Base-by-base conservation (phyloP, 352 stramenopile species). In the Globisporangium solare region DNA sequence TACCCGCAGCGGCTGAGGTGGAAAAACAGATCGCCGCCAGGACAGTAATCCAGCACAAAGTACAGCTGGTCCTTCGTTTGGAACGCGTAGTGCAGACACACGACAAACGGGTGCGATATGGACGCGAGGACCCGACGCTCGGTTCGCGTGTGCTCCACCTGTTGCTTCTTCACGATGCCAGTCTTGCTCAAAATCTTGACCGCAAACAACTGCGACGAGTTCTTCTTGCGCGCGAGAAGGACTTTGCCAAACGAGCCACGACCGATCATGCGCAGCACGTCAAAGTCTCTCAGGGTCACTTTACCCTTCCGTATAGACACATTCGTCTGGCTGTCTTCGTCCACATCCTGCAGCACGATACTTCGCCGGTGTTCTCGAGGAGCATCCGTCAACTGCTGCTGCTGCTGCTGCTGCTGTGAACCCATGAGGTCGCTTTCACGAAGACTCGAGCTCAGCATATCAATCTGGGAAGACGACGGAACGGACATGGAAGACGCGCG, bases 231-330 rank as follows among this genome's bases (percentile, higher is more conserved):
- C 47, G 89, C 82, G n/a, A 94, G 65, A 47, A 97, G 61, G 4
- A 97, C 94, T 76, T 97, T 97, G 41, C 93, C 93, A 45, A 98
- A 98, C 18, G 77, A 93, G 2, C 93, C 93, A 54, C 93, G 91
- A 47, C 93, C 93, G 37, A 98, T 88, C 70, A 97, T 91, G n/a
- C 88, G 81, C 41, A 96, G 54, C 57, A 95, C 73, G 52, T 96
- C 83, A 62, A 97, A 97, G 54, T 95, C 75, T 58, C 86, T 75
- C n/a, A 96, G 70, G 15, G 83, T 89, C 20, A 94, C 71, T 67
- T 91, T 90, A 32, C 52, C 48, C 48, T 58, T 70, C 47, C 54
- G 54, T 27, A 47, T 13, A 17, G 40, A 39, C 21, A 32, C 39
- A 13, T 24, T 35, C 11, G 47, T 51, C 13, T 68, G 53, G 2